Percentiles rank a stretch among this genome's conserved stretches.
Conservation (phyloP, 2,329 filamentous ascomycete species). For the Alternaria sp. region DNA sequence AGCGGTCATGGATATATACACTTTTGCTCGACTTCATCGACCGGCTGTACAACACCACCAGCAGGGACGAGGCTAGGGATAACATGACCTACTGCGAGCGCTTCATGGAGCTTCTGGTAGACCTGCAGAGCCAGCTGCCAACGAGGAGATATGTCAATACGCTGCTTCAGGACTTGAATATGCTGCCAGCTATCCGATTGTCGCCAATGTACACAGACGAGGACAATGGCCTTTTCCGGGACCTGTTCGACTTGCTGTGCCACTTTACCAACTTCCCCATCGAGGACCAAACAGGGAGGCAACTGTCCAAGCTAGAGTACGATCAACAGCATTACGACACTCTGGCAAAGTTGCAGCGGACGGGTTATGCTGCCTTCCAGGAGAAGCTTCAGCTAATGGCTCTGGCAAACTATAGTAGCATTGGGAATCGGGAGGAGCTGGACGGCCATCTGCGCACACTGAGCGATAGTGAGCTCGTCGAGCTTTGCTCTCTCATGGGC, state of each 20-base stretch:
- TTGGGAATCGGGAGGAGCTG: constrained; percentile 82
- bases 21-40: constrained; percentile 84
- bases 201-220: constrained; percentile 82
- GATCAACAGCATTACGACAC: constrained; percentile 81
- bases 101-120: constrained; percentile 89
- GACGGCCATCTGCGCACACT: constrained; percentile 77
- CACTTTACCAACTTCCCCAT: constrained; percentile 92
- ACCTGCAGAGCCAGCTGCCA: constrained; percentile 91
- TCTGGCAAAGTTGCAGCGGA: constrained; percentile 81
- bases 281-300: constrained; percentile 86
- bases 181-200: constrained; percentile 78
- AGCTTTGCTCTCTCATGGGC: constrained; percentile 75
- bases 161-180: constrained; percentile 83
- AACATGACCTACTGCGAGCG: constrained; percentile 86
- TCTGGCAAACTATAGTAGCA: constrained; percentile 88
- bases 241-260: constrained; percentile 79
- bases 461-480: constrained; percentile 75
- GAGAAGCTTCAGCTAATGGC: constrained; percentile 91
- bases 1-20: constrained; percentile 92
- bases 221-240: constrained; percentile 78
- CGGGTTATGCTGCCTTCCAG: constrained; percentile 79
- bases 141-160: constrained; percentile 94
- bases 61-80: constrained; percentile 58
- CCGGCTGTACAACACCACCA: constrained; percentile 66
- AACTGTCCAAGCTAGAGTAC: constrained; percentile 75